Conservation (phyloP, 257 asterid genomes). For the Perilla frutescens region DNA sequence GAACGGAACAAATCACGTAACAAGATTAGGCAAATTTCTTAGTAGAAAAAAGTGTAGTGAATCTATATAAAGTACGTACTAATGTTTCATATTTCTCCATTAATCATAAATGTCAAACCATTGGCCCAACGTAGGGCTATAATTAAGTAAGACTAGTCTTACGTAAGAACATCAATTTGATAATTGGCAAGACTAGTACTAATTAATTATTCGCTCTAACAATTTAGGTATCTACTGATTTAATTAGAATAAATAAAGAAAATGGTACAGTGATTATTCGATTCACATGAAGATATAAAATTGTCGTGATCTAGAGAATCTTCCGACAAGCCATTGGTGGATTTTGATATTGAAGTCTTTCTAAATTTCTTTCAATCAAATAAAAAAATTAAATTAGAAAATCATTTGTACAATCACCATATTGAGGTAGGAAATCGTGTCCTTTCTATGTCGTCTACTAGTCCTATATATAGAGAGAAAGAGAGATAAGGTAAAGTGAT, state of each 20-base stretch:
- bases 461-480: slow-evolving; percentile 35
- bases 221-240: background rate
- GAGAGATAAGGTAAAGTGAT: slow-evolving; percentile 24
- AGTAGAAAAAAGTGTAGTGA: background rate
- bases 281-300: background rate
- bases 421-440: slow-evolving; percentile 30
- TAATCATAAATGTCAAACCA: background rate
- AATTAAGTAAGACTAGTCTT: slow-evolving; percentile 10
- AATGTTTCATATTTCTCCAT: background rate
- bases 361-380: background rate
- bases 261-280: background rate
- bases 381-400: background rate
- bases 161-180: background rate
- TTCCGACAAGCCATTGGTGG: slow-evolving; percentile 3
- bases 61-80: background rate
- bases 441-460: slow-evolving; percentile 6
- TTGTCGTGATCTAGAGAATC: background rate
- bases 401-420: slow-evolving; percentile 5
- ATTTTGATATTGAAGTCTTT: slow-evolving; percentile 1
- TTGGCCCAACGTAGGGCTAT: slow-evolving; percentile 16
- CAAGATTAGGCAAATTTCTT: background rate
- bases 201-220: background rate
- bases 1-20: background rate
- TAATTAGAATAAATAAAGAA: background rate
- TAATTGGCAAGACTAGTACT: background rate